Evolutionary conservation across 2,329 filamentous ascomycete species (phyloP).

Genomic region (Shiraia sp.): DNA sequence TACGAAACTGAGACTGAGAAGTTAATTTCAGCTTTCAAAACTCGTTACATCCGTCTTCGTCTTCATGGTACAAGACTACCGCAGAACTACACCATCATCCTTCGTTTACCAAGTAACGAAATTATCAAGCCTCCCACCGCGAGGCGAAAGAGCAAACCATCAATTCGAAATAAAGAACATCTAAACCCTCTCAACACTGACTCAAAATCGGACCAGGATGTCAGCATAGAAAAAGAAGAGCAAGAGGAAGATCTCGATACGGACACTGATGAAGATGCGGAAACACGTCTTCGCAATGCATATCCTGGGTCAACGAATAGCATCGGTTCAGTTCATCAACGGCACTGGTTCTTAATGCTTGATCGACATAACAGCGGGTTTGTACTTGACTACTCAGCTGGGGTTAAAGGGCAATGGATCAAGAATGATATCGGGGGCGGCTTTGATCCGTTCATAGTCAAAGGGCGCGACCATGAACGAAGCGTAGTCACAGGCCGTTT

Average conservation of each 20-base stretch:
- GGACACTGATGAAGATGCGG: slow-evolving; percentile 40
- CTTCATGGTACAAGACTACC: slow-evolving; percentile 47
- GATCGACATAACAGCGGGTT: slow-evolving; percentile 66
- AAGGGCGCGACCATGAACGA: slow-evolving; percentile 63
- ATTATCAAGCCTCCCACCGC: slow-evolving; percentile 21
- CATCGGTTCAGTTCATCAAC: slow-evolving; percentile 70
- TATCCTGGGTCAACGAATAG: slow-evolving; percentile 69
- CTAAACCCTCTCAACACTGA: background rate
- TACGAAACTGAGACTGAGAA: slow-evolving; percentile 37
- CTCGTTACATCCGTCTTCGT: slow-evolving; percentile 46
- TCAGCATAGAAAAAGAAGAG: slow-evolving; percentile 4
- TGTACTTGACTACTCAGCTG: slow-evolving; percentile 28
- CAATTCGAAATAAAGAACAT: background rate
- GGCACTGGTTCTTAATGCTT: slow-evolving; percentile 67
- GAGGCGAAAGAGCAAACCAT: slow-evolving; percentile 16
- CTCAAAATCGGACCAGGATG: slow-evolving; percentile 10
- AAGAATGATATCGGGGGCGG: slow-evolving; percentile 33
- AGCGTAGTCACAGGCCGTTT: slow-evolving; percentile 68
- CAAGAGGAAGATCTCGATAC: slow-evolving; percentile 48
- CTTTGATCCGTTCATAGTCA: slow-evolving; percentile 65
- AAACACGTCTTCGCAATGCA: slow-evolving; percentile 63
- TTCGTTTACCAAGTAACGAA: slow-evolving; percentile 46
- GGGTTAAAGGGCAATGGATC: slow-evolving; percentile 11
- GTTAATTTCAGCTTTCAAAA: slow-evolving; percentile 44
- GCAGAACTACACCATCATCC: slow-evolving; percentile 44